A percentile compares a stretch with the other conserved stretches of the same genome.
Conservation (phyloP, 768 basidiomycete genomes). For the Flagelloscypha sp. region DNA sequence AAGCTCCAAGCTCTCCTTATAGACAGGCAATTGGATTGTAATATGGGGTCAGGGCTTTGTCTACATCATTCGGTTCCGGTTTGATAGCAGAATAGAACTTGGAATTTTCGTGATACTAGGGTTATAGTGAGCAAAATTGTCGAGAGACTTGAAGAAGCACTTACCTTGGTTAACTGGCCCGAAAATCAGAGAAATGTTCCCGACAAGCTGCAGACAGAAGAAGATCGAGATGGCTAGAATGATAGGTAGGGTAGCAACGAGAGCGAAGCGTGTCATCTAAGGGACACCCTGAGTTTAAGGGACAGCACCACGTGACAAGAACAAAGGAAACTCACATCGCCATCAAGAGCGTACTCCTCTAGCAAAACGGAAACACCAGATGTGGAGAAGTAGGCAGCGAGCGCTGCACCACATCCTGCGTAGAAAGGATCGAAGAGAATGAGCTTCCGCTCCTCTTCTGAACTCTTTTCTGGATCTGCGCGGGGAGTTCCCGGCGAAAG, state of each 20-base stretch:
- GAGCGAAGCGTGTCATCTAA: slow-evolving; percentile 56
- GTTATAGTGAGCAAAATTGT: no score
- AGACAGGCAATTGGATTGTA: slow-evolving; percentile 79
- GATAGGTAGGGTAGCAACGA: slow-evolving; percentile 57
- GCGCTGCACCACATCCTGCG: slow-evolving; percentile 55
- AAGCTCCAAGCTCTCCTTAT: slow-evolving; percentile 71
- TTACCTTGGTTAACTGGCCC: background rate
- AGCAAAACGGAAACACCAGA: slow-evolving; percentile 53
- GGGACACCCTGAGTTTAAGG: no score
- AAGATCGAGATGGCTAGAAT: slow-evolving; percentile 75
- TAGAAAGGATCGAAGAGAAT: slow-evolving; percentile 63
- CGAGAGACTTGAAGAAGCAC: slow-evolving; percentile 62
- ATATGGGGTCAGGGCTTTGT: slow-evolving; percentile 67
- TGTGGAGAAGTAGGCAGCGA: slow-evolving; percentile 58
- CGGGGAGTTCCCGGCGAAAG: slow-evolving; percentile 14
- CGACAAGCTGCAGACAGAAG: slow-evolving; percentile 65
- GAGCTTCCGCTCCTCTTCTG: slow-evolving; percentile 31
- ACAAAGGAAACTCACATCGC: no score
- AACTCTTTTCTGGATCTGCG: slow-evolving; percentile 32
- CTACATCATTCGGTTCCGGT: slow-evolving; percentile 59
- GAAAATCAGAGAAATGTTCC: slow-evolving; percentile 50
- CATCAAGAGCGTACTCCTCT: slow-evolving; percentile 63
- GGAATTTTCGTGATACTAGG: slow-evolving; percentile 79
- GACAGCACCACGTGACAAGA: no score
- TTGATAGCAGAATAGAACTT: slow-evolving; percentile 70